Evolutionary conservation across 352 stramenopile genomes (phyloP), one percentile per base, ranked within the genome.

Genomic region (Plasmopara halstedii): DNA sequence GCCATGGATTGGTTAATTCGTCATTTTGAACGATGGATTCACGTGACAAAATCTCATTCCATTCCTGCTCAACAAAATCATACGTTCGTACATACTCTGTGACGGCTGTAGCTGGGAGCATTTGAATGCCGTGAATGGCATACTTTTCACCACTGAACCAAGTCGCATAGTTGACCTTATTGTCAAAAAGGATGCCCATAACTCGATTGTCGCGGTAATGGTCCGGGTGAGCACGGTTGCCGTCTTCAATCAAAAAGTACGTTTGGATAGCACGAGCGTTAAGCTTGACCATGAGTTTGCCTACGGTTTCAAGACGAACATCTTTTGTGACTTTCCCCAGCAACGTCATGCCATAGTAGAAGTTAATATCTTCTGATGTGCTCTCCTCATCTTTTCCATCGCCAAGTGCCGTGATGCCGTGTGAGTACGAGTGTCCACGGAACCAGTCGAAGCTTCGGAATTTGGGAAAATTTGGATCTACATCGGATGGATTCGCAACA

Each of bases 121-220:
- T 88, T 47, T 88, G 76, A 47, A 88, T 88, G 38, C 76, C 76
- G 48, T 88, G 76, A 56, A 88, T 88, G 20, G 63, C 72, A 50
- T 84, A 69, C 48, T 80, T 81, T 50, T 85, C 70, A 2, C 66
- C 51, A 32, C 72, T 85, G 51, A 87, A 87, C 70, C 72, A 87
- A 17, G 72, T 84, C 14, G 73, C 61, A 46, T 88, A 88, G 56
- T 68, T 78, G 13, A 62, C 69, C 62, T 87, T 87, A 54, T 87
- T 87, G 48, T 87, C 75, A 44, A 77, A 75, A 17, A 86, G 70
- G 13, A 88, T 83, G 21, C 75, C 75, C 38, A 77, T 70, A n/a
- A 83, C 74, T 44, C 75, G 79, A 56, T 84, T 84, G 15, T 63
- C 53, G 6, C 61, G 62, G 39, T 73, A 70, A 21, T 29, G 46